Evolutionary conservation across 164 flowering plant genomes (phyloP).

Genomic region (Tetracentron sinense): DNA sequence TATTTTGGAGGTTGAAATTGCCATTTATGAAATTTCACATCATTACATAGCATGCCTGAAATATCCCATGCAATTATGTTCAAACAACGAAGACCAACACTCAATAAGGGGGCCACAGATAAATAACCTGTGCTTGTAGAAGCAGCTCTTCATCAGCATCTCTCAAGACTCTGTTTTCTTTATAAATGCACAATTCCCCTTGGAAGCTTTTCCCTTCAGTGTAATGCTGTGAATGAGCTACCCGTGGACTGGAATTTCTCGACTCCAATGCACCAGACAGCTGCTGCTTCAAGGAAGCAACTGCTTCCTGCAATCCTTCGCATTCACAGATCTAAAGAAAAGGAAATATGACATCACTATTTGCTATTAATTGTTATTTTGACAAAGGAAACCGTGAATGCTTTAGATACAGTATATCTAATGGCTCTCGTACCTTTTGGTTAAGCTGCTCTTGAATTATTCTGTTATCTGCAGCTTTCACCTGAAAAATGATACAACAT

Average conservation of each 20-base stretch:
- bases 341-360: conserved; percentile 9
- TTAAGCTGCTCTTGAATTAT: conserved; percentile 90
- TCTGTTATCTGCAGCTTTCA: conserved; percentile 84
- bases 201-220: conserved; percentile 25
- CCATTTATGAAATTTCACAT: background rate
- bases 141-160: conserved; percentile 31
- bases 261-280: conserved; percentile 51
- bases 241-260: conserved; percentile 27
- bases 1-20: background rate
- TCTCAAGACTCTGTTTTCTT: conserved; percentile 18
- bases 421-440: conserved; percentile 56
- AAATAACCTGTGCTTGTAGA: conserved; percentile 47
- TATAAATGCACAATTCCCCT: conserved; percentile 19
- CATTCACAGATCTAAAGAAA: conserved; percentile 61
- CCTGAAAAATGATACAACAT: conserved; percentile 31
- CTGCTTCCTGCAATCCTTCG: conserved; percentile 61
- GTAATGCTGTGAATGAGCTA: conserved; percentile 22
- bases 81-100: background rate
- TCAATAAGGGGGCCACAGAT: background rate
- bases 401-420: background rate
- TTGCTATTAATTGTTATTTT: background rate
- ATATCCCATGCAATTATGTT: background rate
- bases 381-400: background rate
- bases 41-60: background rate
- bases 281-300: conserved; percentile 65